Percentiles rank a stretch among this genome's conserved stretches.
phyloP scores from a whole-genome alignment of 257 asterid genomes.

The Cordia subcordata region DNA sequence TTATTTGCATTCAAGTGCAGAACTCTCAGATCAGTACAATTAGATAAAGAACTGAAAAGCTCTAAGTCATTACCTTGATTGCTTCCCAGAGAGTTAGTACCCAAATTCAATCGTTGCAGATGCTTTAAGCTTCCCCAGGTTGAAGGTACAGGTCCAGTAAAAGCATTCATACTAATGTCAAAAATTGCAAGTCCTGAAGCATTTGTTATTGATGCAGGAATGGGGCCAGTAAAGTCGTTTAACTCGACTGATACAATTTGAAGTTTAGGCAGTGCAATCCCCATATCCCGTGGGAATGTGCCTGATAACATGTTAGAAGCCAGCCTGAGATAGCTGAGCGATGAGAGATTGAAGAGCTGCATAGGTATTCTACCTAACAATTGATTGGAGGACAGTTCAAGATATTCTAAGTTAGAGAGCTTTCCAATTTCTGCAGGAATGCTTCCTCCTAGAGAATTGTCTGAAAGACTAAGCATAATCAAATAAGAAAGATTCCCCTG shows the following conservation, averaged over 20 bases:
- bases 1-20: constrained; percentile 15
- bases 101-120: constrained; percentile 13
- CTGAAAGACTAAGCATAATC: not conserved
- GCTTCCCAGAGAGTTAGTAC: constrained; percentile 18
- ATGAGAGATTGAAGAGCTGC: constrained; percentile 14
- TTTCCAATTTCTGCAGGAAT: constrained; percentile 16
- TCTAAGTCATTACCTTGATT: constrained; percentile 7
- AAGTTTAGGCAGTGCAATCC: constrained; percentile 21
- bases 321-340: constrained; percentile 6
- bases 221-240: constrained; percentile 18
- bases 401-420: not conserved
- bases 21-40: constrained; percentile 19
- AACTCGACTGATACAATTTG: constrained; percentile 12
- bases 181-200: constrained; percentile 17
- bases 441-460: constrained; percentile 13
- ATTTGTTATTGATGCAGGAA: constrained; percentile 28
- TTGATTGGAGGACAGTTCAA: constrained; percentile 10
- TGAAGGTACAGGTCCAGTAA: constrained; percentile 11
- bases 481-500: constrained; percentile 21
- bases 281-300: constrained; percentile 14
- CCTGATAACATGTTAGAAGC: constrained; percentile 20
- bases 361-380: constrained; percentile 17
- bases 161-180: constrained; percentile 15
- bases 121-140: constrained; percentile 12
- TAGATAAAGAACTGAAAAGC: constrained; percentile 18